Base-by-base conservation (phyloP, 2,329 filamentous ascomycete species). In the Huntiella savannae region DNA sequence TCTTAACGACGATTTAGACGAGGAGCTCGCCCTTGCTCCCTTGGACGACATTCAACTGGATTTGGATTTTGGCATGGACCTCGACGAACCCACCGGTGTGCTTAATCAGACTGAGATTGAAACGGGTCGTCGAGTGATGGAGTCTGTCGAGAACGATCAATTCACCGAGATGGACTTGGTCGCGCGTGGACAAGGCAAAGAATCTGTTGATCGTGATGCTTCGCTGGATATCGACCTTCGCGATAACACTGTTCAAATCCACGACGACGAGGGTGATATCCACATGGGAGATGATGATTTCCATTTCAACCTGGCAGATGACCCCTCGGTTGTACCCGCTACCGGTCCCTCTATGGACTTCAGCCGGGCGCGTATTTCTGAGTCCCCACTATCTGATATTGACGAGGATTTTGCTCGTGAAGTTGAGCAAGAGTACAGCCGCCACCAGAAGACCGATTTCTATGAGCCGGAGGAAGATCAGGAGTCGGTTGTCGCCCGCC, bases 81-180 rank as follows among this genome's bases (percentile, higher is more conserved):
- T 85, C 33, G 79, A 85, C 53, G 71, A 85, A 50, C 75, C 71
- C 33, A 71, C 63, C 15, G 58, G 54, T 49, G 58, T 62, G 52
- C 58, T 62, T 51, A 71, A 74, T 50, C 64, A 64, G 50, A 91
- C 79, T 56, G 38, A 16, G 17, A 78, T 95, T 49, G 91, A 98
- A 77, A 70, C 85, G 54, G 91, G 88, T 57, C 82, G 88, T 77
- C 80, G 93, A 54, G 87, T 82, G 15, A 69, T 74, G 12, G 68
- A 79, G 17, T 67, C 75, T 2, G 63, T 79, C 15, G 82, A 83
- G 52, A 78, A 83, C 35, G 77, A 82, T 53, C 73, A 87, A 45
- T 64, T 79, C 50, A 73, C 71, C 51, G 78, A 83, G 48, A 56
- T 79, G 34, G 75, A 79, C 52, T 62, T 75, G 4, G 65, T 71